Percentiles rank a stretch among this genome's conserved stretches.
Conservation (phyloP, 2,329 filamentous ascomycete species). For the Botryotinia narcissicola region DNA sequence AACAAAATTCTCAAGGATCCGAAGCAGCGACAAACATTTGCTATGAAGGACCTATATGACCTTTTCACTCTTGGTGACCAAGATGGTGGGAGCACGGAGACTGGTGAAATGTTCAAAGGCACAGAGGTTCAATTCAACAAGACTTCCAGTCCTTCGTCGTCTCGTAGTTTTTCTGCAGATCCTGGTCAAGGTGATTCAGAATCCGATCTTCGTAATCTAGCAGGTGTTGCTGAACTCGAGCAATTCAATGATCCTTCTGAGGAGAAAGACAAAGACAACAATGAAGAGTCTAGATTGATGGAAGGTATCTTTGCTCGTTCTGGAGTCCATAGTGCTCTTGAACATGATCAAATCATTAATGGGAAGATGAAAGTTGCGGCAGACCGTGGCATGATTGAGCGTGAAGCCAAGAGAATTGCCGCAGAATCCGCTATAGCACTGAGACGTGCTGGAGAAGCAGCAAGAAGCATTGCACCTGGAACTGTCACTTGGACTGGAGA, state of each 20-base stretch:
- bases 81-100: constrained; percentile 71
- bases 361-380: constrained; percentile 69
- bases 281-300: constrained; percentile 75
- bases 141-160: constrained; percentile 33
- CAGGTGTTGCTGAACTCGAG: constrained; percentile 63
- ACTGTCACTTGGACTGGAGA: constrained; percentile 93
- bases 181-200: constrained; percentile 37
- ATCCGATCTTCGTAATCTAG: constrained; percentile 51
- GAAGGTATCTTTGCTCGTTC: constrained; percentile 84
- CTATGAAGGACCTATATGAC: constrained; percentile 86
- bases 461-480: constrained; percentile 71
- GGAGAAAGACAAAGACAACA: constrained; percentile 40
- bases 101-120: constrained; percentile 82
- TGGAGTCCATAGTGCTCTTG: constrained; percentile 84
- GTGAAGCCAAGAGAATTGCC: constrained; percentile 78
- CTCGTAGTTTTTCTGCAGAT: constrained; percentile 12
- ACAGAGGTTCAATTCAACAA: constrained; percentile 69
- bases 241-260: constrained; percentile 52
- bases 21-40: constrained; percentile 88
- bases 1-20: constrained; percentile 96
- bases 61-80: constrained; percentile 77
- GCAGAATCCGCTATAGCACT: constrained; percentile 75
- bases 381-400: constrained; percentile 74
- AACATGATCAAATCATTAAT: constrained; percentile 89
- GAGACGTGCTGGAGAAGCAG: constrained; percentile 68